These are phyloP conservation scores for Pisolithus microcarpus DNA, from an alignment of 768 basidiomycete species.

Conservation along the genomic window DNA sequence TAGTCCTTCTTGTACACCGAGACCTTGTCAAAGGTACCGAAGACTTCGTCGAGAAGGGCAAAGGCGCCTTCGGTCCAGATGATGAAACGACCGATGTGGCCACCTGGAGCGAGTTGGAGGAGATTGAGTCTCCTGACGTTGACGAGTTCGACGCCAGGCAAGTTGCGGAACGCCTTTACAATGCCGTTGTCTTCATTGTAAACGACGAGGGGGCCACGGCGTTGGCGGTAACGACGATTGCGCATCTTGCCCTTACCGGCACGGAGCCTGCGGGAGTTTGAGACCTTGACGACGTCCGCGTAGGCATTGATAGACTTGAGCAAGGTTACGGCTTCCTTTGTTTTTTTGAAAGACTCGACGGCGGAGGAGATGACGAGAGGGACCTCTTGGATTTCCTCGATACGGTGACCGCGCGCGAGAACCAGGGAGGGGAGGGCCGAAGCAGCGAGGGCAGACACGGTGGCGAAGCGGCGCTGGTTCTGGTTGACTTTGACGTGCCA, in stretches of 20 bases:
- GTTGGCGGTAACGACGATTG: constrained; percentile 93
- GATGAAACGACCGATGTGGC: constrained; percentile 96
- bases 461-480: constrained; percentile 97
- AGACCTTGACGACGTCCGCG: constrained; percentile 91
- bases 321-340: constrained; percentile 92
- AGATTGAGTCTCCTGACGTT: constrained; percentile 93
- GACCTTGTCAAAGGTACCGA: constrained; percentile 90
- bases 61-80: constrained; percentile 99
- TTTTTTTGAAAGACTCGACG: constrained; percentile 88
- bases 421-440: constrained; percentile 95
- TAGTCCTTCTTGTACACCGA: constrained; percentile 86
- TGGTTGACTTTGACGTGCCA: constrained; percentile 99
- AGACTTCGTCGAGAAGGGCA: constrained; percentile 86
- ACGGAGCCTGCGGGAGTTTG: constrained; percentile 93
- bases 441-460: constrained; percentile 95
- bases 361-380: constrained; percentile 81
- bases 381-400: constrained; percentile 94
- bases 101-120: constrained; percentile 98
- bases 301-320: constrained; percentile 88
- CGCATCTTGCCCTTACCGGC: constrained; percentile 97
- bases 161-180: constrained; percentile 96
- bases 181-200: constrained; percentile 98
- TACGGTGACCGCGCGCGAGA: constrained; percentile 97
- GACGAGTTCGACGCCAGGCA: constrained; percentile 96
- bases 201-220: constrained; percentile 94